Evolutionary conservation across 2,329 filamentous ascomycete species (phyloP).

Genomic region (Emmonsiellopsis sp.): DNA sequence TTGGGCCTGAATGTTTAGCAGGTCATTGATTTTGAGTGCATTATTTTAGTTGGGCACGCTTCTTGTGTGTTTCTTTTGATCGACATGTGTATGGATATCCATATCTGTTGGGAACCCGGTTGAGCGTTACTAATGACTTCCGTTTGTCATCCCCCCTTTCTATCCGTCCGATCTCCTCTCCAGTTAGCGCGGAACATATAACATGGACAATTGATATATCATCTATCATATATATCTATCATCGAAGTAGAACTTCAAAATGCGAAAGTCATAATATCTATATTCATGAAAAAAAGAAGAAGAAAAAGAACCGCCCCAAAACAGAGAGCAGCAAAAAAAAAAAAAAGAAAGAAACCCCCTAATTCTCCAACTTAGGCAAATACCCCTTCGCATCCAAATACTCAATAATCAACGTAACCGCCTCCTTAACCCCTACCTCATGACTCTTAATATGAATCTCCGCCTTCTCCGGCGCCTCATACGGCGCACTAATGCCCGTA

Average conservation of each 20-base stretch:
- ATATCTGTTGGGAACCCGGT: no score
- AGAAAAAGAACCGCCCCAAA: neutral
- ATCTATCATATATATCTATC: no score
- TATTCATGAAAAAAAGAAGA: neutral
- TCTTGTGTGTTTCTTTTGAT: no score
- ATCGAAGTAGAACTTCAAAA: neutral
- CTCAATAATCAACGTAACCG: slow-evolving; percentile 70
- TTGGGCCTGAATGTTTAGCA: no score
- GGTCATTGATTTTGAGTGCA: no score
- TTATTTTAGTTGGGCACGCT: no score
- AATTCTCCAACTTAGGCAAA: slow-evolving; percentile 31
- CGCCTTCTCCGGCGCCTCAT: slow-evolving; percentile 76
- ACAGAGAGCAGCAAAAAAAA: neutral
- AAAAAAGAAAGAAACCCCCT: neutral
- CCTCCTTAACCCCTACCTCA: slow-evolving; percentile 76
- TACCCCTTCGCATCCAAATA: slow-evolving; percentile 66
- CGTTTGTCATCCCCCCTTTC: no score
- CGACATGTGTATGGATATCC: no score
- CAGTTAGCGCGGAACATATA: neutral
- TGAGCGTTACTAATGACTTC: no score
- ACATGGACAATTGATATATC: neutral
- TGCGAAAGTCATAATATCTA: no score
- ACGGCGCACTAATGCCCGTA: slow-evolving; percentile 88
- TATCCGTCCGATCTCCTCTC: no score
- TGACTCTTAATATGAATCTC: slow-evolving; percentile 83